Base-by-base conservation (phyloP, 306 rosid genomes). In the Arachis stenosperma region DNA sequence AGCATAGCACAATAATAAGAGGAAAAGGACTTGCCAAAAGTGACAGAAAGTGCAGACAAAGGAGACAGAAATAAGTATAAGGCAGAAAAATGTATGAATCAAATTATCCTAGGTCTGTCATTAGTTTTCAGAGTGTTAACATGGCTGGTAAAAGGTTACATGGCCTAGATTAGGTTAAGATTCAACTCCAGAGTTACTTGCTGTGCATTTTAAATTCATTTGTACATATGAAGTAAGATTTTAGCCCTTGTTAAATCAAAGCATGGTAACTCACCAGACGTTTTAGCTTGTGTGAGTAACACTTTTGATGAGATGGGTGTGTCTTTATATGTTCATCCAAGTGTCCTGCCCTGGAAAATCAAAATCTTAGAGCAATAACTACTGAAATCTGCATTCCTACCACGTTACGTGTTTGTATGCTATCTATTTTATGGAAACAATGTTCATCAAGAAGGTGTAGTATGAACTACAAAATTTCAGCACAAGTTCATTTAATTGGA, bases 201-300 rank as follows among this genome's bases (percentile, higher is more conserved):
- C 69, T 57, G 59, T 52, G 52, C 61, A 3, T 7, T 63, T 54
- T 69, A 69, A 69, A 68, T 65, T 64, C 33, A 64, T 36, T 68
- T 68, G 48, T 15, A 67, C 15, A 39, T 7, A 82, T 65, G 43
- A 47, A 58, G 29, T 37, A 47, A 71, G 55, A 43, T 30, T 41
- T 59, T 5, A 63, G 33, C 54, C 9, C 67, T 61, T 73, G 52
- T 33, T 43, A 67, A 68, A 41, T 66, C 55, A 63, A 62, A 13
- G 12, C 76, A 48, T 22, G 63, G 59, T 22, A 22, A 86, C 96
- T 77, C 70, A 88, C 98, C 79, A 90, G 87, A 63, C 94, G 92
- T 75, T 82, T 84, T 77, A 92, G 87, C 74, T 90, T 92, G 81
- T 92, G 98, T 29, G 98, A 92, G 81, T 88, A 92, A 82, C 76